Percentiles rank a stretch among this genome's conserved stretches.
Conservation (phyloP, 257 asterid genomes). For the Penstemon barbatus region DNA sequence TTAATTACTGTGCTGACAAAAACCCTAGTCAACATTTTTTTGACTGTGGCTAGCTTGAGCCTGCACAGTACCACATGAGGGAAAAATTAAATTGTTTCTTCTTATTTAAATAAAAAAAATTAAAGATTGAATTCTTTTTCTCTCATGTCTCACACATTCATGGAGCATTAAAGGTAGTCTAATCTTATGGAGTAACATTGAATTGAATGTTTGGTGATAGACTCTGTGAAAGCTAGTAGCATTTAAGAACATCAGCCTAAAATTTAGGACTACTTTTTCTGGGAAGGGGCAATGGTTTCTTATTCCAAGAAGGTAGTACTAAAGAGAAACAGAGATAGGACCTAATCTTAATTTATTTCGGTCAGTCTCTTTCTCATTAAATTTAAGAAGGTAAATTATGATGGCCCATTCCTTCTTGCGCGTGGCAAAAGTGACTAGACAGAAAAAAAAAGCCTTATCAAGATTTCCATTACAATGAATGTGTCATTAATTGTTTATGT, state of each 20-base stretch:
- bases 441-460: conserved; percentile 16
- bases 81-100: not conserved
- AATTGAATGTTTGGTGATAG: conserved; percentile 38
- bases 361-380: conserved; percentile 8
- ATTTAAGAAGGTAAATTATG: conserved; percentile 43
- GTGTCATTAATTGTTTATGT: no score
- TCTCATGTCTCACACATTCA: conserved; percentile 29
- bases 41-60: not conserved
- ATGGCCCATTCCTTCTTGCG: conserved; percentile 40
- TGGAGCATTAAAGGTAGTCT: conserved; percentile 29
- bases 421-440: conserved; percentile 22
- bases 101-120: no score
- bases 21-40: not conserved
- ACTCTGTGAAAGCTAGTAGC: conserved; percentile 39
- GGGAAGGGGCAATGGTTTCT: conserved; percentile 35
- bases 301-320: conserved; percentile 34
- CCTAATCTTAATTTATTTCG: conserved; percentile 20
- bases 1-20: no score
- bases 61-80: not conserved
- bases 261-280: conserved; percentile 31
- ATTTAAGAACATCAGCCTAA: conserved; percentile 43
- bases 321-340: conserved; percentile 10
- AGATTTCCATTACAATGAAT: conserved; percentile 14
- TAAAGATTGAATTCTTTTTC: not conserved
- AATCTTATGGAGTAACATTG: conserved; percentile 24